Conservation (phyloP, 768 basidiomycete genomes). For the Tricholomella constricta region DNA sequence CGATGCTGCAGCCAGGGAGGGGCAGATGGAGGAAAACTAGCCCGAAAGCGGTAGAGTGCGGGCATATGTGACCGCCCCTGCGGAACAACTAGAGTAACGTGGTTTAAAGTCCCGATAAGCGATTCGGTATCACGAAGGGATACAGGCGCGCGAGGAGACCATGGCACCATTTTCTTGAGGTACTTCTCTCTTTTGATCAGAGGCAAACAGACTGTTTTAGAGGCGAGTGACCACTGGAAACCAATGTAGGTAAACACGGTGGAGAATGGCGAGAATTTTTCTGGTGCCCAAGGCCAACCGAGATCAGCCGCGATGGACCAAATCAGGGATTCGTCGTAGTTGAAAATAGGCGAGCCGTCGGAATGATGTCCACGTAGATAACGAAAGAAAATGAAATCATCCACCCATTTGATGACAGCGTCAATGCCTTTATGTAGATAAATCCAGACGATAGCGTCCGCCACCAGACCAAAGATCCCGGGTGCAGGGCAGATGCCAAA, state of each 20-base stretch:
- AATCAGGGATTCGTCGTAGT: background rate
- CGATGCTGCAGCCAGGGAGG: slow-evolving; percentile 14
- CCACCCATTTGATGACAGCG: too few species aligned
- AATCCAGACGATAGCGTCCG: background rate
- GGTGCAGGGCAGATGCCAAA: background rate
- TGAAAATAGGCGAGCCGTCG: background rate
- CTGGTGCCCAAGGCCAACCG: slow-evolving; percentile 37
- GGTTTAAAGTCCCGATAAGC: slow-evolving; percentile 35
- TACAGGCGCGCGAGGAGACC: slow-evolving; percentile 12
- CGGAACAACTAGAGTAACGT: slow-evolving; percentile 32
- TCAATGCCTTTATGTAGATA: background rate
- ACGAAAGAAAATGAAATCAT: background rate
- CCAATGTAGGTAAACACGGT: slow-evolving; percentile 37
- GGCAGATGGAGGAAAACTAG: slow-evolving; percentile 19
- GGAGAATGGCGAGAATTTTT: slow-evolving; percentile 29
- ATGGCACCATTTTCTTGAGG: slow-evolving; percentile 21
- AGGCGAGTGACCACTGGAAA: slow-evolving; percentile 34
- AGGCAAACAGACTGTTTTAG: slow-evolving; percentile 33
- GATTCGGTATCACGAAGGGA: slow-evolving; percentile 24
- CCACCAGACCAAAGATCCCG: background rate
- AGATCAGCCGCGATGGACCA: too few species aligned
- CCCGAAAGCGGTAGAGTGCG: slow-evolving; percentile 26
- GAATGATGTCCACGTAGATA: background rate
- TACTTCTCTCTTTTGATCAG: slow-evolving; percentile 31
- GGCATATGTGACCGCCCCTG: slow-evolving; percentile 31